Evolutionary conservation across 202 grass and related monocot genomes (phyloP).

Genomic region (Setaria viridis): DNA sequence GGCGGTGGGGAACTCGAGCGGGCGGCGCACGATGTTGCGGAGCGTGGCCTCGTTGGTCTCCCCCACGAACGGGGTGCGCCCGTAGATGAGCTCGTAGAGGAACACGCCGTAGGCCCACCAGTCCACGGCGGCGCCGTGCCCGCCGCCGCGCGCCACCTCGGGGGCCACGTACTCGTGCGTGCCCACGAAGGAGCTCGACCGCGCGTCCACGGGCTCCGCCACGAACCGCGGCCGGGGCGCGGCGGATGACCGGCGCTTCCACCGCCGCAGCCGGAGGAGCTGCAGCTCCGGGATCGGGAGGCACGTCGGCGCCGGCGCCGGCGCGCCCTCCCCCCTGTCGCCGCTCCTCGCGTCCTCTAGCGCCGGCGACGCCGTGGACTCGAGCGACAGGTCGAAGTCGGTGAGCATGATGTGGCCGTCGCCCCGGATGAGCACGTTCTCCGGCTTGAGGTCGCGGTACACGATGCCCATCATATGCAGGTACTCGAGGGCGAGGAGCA

Average conservation of each 20-base stretch:
- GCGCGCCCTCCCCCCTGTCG: not conserved
- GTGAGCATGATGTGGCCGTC: conserved; percentile 98
- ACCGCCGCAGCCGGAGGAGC: conserved; percentile 42
- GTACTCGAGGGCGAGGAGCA: conserved; percentile 86
- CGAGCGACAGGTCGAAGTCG: conserved; percentile 95
- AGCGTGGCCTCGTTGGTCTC: conserved; percentile 70
- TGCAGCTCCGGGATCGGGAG: conserved; percentile 69
- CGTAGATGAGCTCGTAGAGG: conserved; percentile 87
- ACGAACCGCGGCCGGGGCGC: conserved; percentile 55
- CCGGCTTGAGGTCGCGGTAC: conserved; percentile 96
- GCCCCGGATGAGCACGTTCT: conserved; percentile 88
- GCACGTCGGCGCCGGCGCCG: conserved; percentile 36
- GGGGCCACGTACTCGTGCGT: conserved; percentile 97
- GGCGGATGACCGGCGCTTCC: conserved; percentile 27
- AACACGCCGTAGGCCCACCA: conserved; percentile 98
- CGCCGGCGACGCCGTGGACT: conserved; percentile 71
- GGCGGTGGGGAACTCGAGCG: conserved; percentile 62
- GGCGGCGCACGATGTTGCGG: conserved; percentile 77
- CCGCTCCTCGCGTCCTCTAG: conserved; percentile 46
- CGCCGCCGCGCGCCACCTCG: conserved; percentile 73
- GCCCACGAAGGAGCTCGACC: conserved; percentile 90
- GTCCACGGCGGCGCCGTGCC: conserved; percentile 87
- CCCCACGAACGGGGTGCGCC: conserved; percentile 78
- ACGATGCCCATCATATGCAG: conserved; percentile 98
- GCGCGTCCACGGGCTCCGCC: conserved; percentile 78